A percentile compares a stretch with the other conserved stretches of the same genome.
Evolutionary conservation across 1,139 yeast genomes (phyloP).

Genomic region (Tardiomyces blankii): DNA sequence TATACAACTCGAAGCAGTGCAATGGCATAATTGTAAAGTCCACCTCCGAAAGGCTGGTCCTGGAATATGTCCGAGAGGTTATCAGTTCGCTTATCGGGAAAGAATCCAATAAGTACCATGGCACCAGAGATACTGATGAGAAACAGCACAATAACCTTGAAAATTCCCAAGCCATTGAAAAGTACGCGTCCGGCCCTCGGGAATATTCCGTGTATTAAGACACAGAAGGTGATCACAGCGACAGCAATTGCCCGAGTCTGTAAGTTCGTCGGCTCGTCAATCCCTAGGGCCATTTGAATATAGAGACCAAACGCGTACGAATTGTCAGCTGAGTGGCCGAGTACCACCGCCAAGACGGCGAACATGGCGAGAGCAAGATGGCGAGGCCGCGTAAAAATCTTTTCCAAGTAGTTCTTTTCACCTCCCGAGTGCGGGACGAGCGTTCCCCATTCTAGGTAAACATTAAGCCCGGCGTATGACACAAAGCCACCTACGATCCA

Average conservation of each 20-base stretch:
- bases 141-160: conserved; percentile 57
- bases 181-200: conserved; percentile 54
- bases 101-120: conserved; percentile 15
- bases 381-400: conserved; percentile 56
- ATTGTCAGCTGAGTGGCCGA: conserved; percentile 79
- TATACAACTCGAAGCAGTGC: conserved; percentile 48
- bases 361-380: conserved; percentile 65
- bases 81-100: conserved; percentile 12
- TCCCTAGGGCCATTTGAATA: conserved; percentile 54
- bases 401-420: conserved; percentile 74
- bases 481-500: conserved; percentile 74
- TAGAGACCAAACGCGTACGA: conserved; percentile 39
- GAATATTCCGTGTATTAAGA: conserved; percentile 48
- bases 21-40: conserved; percentile 29
- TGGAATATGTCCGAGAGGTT: conserved; percentile 19
- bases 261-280: conserved; percentile 26
- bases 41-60: conserved; percentile 25
- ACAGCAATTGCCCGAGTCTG: conserved; percentile 24
- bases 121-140: conserved; percentile 65
- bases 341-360: conserved; percentile 50
- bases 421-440: conserved; percentile 84
- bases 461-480: conserved; percentile 63
- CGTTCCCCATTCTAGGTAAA: conserved; percentile 76
- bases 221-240: conserved; percentile 56
- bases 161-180: conserved; percentile 56